phyloP scores from a whole-genome alignment of 2,329 filamentous ascomycete genomes.

The Colletotrichum liriopes region DNA sequence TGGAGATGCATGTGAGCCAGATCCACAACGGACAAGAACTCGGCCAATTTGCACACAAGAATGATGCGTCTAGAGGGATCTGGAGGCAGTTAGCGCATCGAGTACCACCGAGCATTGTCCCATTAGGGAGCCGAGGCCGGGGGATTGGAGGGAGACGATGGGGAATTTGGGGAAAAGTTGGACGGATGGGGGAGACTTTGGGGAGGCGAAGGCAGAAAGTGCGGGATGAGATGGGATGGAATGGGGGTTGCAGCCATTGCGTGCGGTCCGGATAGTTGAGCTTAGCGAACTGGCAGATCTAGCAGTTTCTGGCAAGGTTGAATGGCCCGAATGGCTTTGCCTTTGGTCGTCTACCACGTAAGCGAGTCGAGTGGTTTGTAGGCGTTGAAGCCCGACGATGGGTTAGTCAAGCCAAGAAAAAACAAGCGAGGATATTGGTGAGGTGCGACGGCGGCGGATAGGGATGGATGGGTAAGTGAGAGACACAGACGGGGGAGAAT shows the following conservation, averaged over 20 bases:
- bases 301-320: slow-evolving; percentile 16
- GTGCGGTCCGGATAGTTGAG: slow-evolving; percentile 9
- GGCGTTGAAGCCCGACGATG: slow-evolving; percentile 7
- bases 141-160: slow-evolving; percentile 37
- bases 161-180: slow-evolving; percentile 36
- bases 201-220: slow-evolving; percentile 9
- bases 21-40: slow-evolving; percentile 39
- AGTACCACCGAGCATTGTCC: slow-evolving; percentile 51
- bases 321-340: slow-evolving; percentile 30
- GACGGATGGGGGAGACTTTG: slow-evolving; percentile 13
- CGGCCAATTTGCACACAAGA: slow-evolving; percentile 42
- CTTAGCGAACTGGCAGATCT: not conserved
- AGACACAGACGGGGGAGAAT: not conserved
- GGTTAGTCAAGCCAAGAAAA: not conserved
- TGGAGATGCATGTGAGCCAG: slow-evolving; percentile 30
- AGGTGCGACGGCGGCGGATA: not conserved
- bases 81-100: slow-evolving; percentile 42
- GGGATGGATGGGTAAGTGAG: not conserved
- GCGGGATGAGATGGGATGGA: slow-evolving; percentile 26
- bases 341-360: not conserved
- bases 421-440: not conserved
- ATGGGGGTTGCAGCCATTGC: slow-evolving; percentile 21
- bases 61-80: slow-evolving; percentile 36
- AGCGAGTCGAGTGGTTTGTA: slow-evolving; percentile 8
- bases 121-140: slow-evolving; percentile 44